Evolutionary conservation across 2,329 filamentous ascomycete species (phyloP), one percentile per base, ranked within the genome.

Genomic region (Penicillium sp.): DNA sequence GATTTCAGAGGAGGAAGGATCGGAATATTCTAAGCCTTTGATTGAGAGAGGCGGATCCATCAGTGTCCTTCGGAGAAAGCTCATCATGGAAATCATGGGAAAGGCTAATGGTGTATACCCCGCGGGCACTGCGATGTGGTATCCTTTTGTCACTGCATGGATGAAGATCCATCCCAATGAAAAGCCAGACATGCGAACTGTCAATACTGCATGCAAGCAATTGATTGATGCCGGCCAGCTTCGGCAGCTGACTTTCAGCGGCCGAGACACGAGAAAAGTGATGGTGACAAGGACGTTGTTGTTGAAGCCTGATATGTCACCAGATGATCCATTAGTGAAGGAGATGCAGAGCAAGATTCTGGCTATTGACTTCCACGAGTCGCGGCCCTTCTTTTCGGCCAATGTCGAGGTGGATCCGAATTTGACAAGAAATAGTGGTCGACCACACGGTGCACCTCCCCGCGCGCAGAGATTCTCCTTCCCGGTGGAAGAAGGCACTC

Each of bases 41-140:
- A 49, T 53, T 8, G 72, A 60, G 48, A 68, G 63, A 51, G 73
- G 72, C 29, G 80, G 80, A 12, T 77, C 75, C 3, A 67, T 81
- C 38, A 70, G 70, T 23, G 64, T 76, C 44, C 67, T 78, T 38
- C 75, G 80, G 31, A 75, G 72, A 50, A 77, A 77, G 18, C 79
- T 85, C 31, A 71, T 86, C 4, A 68, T 82, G 64, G 76, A 83
- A 27, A 79, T 86, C 38, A 63, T 86, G 13, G 72, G 80, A 42
- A 74, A 77, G 46, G 80, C 79, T 52, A 75, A 76, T 44, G 84
- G 84, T 8, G 78, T 81, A 3, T 85, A 81, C 50, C 82, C 83
- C 3, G 75, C 80, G 37, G 77, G 81, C 25, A 73, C 73, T 42
- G 82, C 84, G 59, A 74, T 86, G n/a, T 78, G 76, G 67, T 75